Conservation (phyloP, 805 yeast genomes). For the Pichia californica region DNA sequence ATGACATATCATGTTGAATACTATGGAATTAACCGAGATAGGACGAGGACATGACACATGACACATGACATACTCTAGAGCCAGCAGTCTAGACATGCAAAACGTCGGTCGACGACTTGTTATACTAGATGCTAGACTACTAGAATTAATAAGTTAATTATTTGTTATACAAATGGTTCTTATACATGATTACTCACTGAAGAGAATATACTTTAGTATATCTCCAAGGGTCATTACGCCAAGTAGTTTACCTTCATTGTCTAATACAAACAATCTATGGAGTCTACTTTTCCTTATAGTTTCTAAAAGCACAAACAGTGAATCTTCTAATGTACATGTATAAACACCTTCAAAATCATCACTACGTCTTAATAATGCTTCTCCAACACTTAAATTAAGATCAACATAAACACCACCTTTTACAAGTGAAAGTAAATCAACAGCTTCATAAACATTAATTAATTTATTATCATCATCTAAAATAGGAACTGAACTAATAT, state of each 20-base stretch:
- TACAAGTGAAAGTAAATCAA: constrained; percentile 85
- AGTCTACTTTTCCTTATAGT: constrained; percentile 86
- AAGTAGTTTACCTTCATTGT: constrained; percentile 64
- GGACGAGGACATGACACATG: too few relatives aligned
- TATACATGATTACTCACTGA: constrained; percentile 20
- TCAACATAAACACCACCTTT: constrained; percentile 94
- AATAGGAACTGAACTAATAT: constrained; percentile 92
- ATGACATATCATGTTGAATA: too few relatives aligned
- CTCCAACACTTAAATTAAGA: constrained; percentile 86
- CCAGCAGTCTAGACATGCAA: too few relatives aligned
- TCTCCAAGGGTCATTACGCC: constrained; percentile 92
- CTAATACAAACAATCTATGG: constrained; percentile 89
- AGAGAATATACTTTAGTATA: constrained; percentile 73
- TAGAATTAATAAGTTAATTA: too few relatives aligned
- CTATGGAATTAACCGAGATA: too few relatives aligned
- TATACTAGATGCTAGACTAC: too few relatives aligned
- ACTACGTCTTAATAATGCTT: constrained; percentile 86
- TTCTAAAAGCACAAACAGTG: constrained; percentile 84
- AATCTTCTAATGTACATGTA: constrained; percentile 85
- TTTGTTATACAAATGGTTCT: too few relatives aligned
- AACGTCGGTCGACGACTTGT: too few relatives aligned
- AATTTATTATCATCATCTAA: constrained; percentile 62
- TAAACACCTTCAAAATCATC: constrained; percentile 98
- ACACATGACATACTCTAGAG: too few relatives aligned
- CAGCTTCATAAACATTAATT: constrained; percentile 91